A percentile compares a stretch with the other conserved stretches of the same genome.
Evolutionary conservation across 1,139 yeast genomes (phyloP).

Genomic region (Nakaseomyces sp.): DNA sequence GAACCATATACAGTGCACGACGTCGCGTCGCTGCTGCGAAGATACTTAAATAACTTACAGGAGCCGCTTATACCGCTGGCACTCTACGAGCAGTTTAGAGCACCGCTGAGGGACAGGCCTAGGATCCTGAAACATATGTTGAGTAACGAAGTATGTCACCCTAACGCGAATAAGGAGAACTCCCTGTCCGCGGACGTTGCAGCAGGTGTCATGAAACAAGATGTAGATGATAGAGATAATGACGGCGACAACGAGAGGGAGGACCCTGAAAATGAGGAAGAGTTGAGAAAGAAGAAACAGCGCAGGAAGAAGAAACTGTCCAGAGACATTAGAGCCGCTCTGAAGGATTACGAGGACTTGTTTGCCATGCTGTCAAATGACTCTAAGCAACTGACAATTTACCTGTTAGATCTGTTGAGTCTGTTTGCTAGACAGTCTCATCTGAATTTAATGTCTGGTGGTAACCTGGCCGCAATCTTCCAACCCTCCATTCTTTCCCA

Average conservation of each 20-base stretch:
- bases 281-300: constrained; percentile 31
- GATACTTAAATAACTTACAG: constrained; percentile 80
- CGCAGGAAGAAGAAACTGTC: constrained; percentile 36
- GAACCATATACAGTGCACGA: constrained; percentile 92
- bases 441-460: constrained; percentile 82
- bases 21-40: constrained; percentile 81
- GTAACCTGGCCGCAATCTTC: constrained; percentile 89
- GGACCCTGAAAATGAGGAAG: constrained; percentile 30
- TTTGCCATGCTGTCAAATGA: constrained; percentile 40
- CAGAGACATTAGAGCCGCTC: constrained; percentile 59
- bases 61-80: constrained; percentile 84
- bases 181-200: constrained; percentile 12
- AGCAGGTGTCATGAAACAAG: constrained; percentile 2
- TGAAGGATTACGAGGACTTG: constrained; percentile 60
- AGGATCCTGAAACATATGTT: constrained; percentile 28
- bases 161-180: constrained; percentile 20
- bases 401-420: constrained; percentile 76
- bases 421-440: constrained; percentile 75
- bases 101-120: constrained; percentile 47
- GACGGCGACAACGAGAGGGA: constrained; percentile 16
- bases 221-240: constrained; percentile 9
- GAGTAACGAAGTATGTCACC: constrained; percentile 16
- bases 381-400: constrained; percentile 74
- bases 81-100: constrained; percentile 70
- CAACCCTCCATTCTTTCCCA: constrained; percentile 92